Evolutionary conservation across 495 filamentous ascomycete genomes (phyloP).

Genomic region (Penicillium maclennaniae): DNA sequence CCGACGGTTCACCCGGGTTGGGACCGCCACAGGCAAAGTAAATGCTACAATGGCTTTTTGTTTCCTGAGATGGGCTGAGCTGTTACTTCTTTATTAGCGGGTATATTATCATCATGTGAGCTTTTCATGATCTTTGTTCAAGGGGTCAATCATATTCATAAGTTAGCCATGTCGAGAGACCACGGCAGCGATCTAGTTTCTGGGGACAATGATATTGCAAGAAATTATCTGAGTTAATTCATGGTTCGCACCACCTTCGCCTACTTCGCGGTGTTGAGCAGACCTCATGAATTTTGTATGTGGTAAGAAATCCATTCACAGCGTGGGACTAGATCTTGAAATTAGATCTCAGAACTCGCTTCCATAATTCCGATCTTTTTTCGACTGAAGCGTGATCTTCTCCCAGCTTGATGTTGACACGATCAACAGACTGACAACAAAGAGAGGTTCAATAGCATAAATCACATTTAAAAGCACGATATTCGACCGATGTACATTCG

Average conservation of each 20-base stretch:
- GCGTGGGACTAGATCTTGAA: no score
- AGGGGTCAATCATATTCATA: not conserved
- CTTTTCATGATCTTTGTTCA: not conserved
- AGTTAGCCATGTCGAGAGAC: not conserved
- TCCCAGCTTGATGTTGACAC: no score
- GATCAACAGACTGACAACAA: no score
- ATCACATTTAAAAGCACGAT: no score
- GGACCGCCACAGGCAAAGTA: conserved; percentile 11
- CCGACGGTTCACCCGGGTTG: conserved; percentile 13
- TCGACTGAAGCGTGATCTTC: no score
- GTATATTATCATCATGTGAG: conserved; percentile 5
- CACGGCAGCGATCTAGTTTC: not conserved
- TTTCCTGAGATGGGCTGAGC: not conserved
- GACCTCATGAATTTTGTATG: not conserved
- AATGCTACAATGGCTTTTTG: conserved; percentile 5
- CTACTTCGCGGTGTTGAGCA: not conserved
- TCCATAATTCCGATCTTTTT: no score
- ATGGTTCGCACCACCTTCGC: not conserved
- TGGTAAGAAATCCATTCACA: no score
- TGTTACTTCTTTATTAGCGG: conserved; percentile 14
- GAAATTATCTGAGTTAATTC: not conserved
- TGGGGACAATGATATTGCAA: not conserved
- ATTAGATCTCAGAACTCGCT: no score
- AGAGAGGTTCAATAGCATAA: no score
- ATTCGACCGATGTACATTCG: no score